Conservation (phyloP, 352 stramenopile species). For the Phytopythium helicoides region DNA sequence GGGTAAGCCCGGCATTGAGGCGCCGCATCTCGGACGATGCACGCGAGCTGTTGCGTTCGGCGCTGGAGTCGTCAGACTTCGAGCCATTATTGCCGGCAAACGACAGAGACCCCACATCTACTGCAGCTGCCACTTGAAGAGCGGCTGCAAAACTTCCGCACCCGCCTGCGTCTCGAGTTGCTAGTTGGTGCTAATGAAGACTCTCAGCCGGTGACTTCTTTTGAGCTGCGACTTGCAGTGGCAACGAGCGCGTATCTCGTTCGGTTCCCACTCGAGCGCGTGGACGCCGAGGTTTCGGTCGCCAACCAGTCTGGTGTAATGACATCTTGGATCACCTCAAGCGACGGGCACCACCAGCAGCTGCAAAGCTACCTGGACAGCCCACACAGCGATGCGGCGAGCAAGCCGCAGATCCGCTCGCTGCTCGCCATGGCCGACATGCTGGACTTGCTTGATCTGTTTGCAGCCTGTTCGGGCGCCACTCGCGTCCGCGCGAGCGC, state of each 20-base stretch:
- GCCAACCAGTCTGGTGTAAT: constrained; percentile 32
- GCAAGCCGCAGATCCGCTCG: constrained; percentile 26
- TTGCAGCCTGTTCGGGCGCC: constrained; percentile 19
- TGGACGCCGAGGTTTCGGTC: constrained; percentile 41
- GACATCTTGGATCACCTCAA: constrained; percentile 48
- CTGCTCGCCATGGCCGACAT: constrained; percentile 42
- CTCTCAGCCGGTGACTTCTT: background rate
- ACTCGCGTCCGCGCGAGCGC: constrained; percentile 2
- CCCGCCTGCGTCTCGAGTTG: constrained; percentile 35
- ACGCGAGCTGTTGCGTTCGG: constrained; percentile 42
- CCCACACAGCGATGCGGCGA: background rate
- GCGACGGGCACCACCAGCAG: constrained; percentile 32
- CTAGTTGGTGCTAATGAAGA: constrained; percentile 1
- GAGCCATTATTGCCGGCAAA: constrained; percentile 21
- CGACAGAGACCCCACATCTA: constrained; percentile 37
- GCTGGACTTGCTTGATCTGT: constrained; percentile 47
- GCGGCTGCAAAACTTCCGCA: constrained; percentile 46
- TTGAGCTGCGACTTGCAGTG: constrained; percentile 33
- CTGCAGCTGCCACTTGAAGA: constrained; percentile 28
- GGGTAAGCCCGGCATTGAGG: constrained; percentile 45
- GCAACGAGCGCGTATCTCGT: constrained; percentile 33
- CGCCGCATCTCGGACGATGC: constrained; percentile 60
- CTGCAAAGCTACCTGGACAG: constrained; percentile 28
- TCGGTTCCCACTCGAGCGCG: constrained; percentile 36
- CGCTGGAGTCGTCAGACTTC: constrained; percentile 16